Conservation (phyloP, 768 basidiomycete species). For the Omphalotus guepiniiformis region DNA sequence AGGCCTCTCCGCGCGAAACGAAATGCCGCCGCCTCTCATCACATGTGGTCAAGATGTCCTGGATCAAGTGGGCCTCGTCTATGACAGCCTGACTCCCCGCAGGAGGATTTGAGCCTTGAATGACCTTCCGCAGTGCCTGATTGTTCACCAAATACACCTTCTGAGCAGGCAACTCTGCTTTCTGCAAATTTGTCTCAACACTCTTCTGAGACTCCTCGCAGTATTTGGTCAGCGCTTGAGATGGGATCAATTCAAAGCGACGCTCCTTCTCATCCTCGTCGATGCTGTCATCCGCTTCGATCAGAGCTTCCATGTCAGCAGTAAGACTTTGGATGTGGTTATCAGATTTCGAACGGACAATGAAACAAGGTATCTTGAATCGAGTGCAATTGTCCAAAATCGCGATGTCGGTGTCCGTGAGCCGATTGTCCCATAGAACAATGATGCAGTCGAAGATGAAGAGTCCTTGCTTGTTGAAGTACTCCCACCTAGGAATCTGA, state of each 20-base stretch:
- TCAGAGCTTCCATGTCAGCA: neutral
- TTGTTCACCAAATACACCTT: neutral
- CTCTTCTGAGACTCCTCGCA: neutral
- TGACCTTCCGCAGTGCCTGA: neutral
- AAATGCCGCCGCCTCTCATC: no score
- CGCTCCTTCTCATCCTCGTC: neutral
- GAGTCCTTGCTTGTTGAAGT: constrained; percentile 32
- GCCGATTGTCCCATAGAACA: constrained; percentile 28
- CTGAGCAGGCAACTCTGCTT: neutral
- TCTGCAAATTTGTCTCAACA: neutral
- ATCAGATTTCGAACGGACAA: neutral
- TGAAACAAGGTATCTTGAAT: neutral
- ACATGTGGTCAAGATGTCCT: neutral
- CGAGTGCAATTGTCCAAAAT: neutral
- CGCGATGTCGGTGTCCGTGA: constrained; percentile 26
- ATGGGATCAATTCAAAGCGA: neutral
- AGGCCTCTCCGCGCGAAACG: no score
- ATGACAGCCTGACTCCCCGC: neutral
- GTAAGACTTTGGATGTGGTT: neutral
- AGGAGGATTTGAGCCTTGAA: neutral
- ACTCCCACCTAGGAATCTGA: constrained; percentile 28
- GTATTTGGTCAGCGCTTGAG: neutral
- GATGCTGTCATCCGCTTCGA: neutral
- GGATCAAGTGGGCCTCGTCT: neutral
- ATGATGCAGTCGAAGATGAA: constrained; percentile 32